Percentiles rank a stretch among this genome's conserved stretches.
phyloP scores from a whole-genome alignment of 2,329 filamentous ascomycete species.

The Davidsoniella australis region DNA sequence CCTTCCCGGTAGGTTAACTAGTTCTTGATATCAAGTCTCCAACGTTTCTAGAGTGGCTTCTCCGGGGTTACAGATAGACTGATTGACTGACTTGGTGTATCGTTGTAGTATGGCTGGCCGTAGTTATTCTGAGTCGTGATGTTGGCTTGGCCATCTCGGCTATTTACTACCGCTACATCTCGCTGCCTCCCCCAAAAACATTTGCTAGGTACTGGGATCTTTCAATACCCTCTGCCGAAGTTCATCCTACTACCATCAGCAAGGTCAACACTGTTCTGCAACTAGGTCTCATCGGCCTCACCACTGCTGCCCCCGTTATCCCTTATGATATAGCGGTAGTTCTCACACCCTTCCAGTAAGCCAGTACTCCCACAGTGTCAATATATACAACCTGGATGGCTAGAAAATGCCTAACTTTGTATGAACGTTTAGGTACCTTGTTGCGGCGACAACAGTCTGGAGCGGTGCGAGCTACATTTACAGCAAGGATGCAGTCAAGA shows the following conservation, averaged over 20 bases:
- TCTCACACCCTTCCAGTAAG: conserved; percentile 48
- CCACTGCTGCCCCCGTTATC: conserved; percentile 64
- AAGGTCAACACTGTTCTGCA: conserved; percentile 93
- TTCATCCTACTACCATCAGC: conserved; percentile 66
- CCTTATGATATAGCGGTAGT: conserved; percentile 36
- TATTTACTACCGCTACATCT: conserved; percentile 92
- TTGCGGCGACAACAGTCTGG: conserved; percentile 81
- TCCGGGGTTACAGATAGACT: neutral
- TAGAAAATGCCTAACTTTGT: too few relatives aligned
- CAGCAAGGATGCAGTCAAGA: conserved; percentile 81
- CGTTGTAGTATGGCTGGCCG: conserved; percentile 58
- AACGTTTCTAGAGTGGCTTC: neutral
- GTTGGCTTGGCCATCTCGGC: conserved; percentile 67
- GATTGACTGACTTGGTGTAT: neutral
- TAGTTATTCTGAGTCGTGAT: conserved; percentile 82
- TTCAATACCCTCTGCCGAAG: conserved; percentile 71
- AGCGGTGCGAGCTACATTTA: conserved; percentile 86
- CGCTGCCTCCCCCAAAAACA: conserved; percentile 82
- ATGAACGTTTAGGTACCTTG: conserved; percentile 45
- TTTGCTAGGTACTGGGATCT: conserved; percentile 95
- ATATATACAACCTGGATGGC: neutral
- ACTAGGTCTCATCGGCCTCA: conserved; percentile 67
- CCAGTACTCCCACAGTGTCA: conserved; percentile 13
- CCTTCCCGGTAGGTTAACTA: conserved; percentile 47
- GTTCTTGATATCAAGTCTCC: neutral